phyloP scores from a whole-genome alignment of 768 basidiomycete species.

The Lyophyllum semitale region DNA sequence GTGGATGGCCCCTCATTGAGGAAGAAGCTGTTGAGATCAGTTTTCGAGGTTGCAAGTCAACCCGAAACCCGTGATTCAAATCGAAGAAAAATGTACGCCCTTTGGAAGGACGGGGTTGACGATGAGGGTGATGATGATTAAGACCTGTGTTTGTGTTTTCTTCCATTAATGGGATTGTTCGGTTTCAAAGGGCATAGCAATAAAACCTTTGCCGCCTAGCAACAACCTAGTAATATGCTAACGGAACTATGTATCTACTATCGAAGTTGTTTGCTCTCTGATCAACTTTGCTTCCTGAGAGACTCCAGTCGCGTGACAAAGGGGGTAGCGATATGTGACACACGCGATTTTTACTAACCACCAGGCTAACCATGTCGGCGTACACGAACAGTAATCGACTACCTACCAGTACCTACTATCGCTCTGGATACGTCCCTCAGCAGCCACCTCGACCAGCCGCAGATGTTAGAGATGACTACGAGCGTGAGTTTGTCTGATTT shows the following conservation, averaged over 20 bases:
- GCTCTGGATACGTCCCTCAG: conserved; percentile 25
- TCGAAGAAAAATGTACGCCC: conserved; percentile 78
- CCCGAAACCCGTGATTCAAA: conserved; percentile 77
- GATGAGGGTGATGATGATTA: conserved; percentile 34
- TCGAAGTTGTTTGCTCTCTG: too few species aligned
- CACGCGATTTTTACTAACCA: conserved; percentile 17
- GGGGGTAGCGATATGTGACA: conserved; percentile 13
- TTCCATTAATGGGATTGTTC: neutral
- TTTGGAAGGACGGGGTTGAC: conserved; percentile 70
- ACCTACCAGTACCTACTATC: conserved; percentile 29
- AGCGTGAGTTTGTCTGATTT: conserved; percentile 48
- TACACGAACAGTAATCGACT: conserved; percentile 13
- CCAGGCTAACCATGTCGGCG: conserved; percentile 5
- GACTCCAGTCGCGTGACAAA: conserved; percentile 12
- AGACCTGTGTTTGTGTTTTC: conserved; percentile 1
- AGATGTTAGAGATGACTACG: conserved; percentile 72
- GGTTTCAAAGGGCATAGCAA: too few species aligned
- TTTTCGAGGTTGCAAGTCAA: conserved; percentile 78
- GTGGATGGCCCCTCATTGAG: conserved; percentile 41
- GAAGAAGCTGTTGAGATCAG: conserved; percentile 53
- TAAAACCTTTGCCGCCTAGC: too few species aligned
- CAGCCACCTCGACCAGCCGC: conserved; percentile 31
- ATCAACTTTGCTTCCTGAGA: too few species aligned
- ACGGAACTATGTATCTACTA: too few species aligned
- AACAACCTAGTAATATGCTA: too few species aligned